A percentile compares a stretch with the other conserved stretches of the same genome.
These are phyloP conservation scores for Coemansia sp. DNA, from an alignment of 192 early-diverging fungal genomes.

Conservation along the genomic window DNA sequence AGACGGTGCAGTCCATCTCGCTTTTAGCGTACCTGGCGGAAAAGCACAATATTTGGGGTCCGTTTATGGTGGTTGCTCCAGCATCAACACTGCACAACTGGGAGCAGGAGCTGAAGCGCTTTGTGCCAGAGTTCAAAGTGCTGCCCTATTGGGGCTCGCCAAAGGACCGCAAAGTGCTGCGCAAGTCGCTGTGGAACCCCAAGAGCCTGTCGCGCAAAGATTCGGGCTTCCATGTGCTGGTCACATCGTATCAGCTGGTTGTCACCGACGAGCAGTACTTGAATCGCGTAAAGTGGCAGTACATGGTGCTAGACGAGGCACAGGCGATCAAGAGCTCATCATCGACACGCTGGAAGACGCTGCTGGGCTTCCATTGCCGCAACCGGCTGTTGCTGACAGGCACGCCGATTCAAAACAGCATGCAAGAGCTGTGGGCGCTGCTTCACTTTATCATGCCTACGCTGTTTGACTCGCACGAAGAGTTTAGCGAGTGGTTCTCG, in stretches of 20 bases:
- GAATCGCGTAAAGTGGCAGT: slow-evolving; percentile 87
- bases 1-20: slow-evolving; percentile 94
- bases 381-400: slow-evolving; percentile 91
- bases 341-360: slow-evolving; percentile 89
- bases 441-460: slow-evolving; percentile 97
- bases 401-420: slow-evolving; percentile 95
- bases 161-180: slow-evolving; percentile 73
- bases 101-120: slow-evolving; percentile 85
- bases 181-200: slow-evolving; percentile 59
- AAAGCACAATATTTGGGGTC: slow-evolving; percentile 70
- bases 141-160: slow-evolving; percentile 87
- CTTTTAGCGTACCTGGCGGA: slow-evolving; percentile 94
- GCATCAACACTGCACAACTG: slow-evolving; percentile 98
- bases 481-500: slow-evolving; percentile 97
- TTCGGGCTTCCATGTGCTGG: slow-evolving; percentile 83
- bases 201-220: slow-evolving; percentile 73
- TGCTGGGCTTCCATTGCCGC: slow-evolving; percentile 81
- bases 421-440: slow-evolving; percentile 98
- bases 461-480: slow-evolving; percentile 89
- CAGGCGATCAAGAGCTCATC: slow-evolving; percentile 89
- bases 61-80: slow-evolving; percentile 94
- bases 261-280: slow-evolving; percentile 81
- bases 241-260: slow-evolving; percentile 86
- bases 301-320: slow-evolving; percentile 86
- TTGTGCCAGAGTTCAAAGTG: slow-evolving; percentile 84